Conservation (phyloP, 257 asterid species). For the Solanum dulcamara region DNA sequence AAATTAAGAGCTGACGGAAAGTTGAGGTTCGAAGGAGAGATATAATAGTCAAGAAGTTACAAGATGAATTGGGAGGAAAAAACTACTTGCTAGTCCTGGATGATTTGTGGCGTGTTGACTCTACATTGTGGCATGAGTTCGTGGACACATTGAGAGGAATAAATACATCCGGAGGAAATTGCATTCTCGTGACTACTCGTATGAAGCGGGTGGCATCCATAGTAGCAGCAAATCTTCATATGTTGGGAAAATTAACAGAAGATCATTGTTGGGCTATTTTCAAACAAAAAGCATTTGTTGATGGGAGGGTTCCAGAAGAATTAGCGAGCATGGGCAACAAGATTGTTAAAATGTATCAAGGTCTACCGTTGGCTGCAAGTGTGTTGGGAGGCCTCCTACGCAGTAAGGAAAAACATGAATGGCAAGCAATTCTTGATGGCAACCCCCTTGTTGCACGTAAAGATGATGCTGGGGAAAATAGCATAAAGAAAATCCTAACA, state of each 20-base stretch:
- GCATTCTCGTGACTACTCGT: conserved; percentile 16
- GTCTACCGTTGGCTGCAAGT: conserved; percentile 6
- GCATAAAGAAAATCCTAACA: background rate
- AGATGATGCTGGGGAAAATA: background rate
- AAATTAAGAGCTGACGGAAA: background rate
- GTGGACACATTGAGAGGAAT: background rate
- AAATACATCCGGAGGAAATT: background rate
- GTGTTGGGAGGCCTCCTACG: background rate
- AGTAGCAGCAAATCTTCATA: background rate
- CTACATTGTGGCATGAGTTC: background rate
- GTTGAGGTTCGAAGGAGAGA: background rate
- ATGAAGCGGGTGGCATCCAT: background rate
- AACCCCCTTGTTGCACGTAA: background rate
- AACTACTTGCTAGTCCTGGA: conserved; percentile 14
- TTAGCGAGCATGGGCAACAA: background rate
- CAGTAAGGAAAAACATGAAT: background rate
- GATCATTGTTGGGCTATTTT: conserved; percentile 12
- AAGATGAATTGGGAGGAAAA: background rate
- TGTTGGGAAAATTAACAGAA: background rate
- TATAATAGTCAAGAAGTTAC: background rate
- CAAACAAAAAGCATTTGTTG: background rate
- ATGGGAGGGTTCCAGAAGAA: background rate
- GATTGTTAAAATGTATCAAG: conserved; percentile 2
- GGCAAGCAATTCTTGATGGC: background rate
- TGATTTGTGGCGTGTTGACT: conserved; percentile 16